Conservation (phyloP, 2,329 filamentous ascomycete species). For the Neonectria coccinea region DNA sequence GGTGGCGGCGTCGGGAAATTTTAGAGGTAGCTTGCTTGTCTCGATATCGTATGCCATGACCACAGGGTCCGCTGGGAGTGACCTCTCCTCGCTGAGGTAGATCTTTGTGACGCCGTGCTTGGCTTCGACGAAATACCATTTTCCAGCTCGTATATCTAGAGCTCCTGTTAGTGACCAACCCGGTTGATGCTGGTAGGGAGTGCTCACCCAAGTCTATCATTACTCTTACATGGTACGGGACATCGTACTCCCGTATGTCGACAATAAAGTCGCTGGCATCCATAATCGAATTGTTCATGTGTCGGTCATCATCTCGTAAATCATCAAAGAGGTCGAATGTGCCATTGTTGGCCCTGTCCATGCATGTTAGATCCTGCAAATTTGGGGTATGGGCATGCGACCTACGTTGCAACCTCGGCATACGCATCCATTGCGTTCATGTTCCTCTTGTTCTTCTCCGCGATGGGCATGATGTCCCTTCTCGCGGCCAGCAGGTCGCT, state of each 20-base stretch:
- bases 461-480: slow-evolving; percentile 86
- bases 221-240: slow-evolving; percentile 98
- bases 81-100: slow-evolving; percentile 84
- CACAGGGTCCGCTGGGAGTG: slow-evolving; percentile 94
- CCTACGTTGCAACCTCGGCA: slow-evolving; percentile 90
- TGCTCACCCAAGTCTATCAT: slow-evolving; percentile 87
- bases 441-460: slow-evolving; percentile 96
- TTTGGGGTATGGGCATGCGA: slow-evolving; percentile 32
- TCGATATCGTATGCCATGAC: slow-evolving; percentile 99
- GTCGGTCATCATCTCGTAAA: slow-evolving; percentile 81
- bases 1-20: slow-evolving; percentile 93
- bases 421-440: slow-evolving; percentile 98
- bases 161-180: slow-evolving; percentile 25
- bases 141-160: slow-evolving; percentile 90
- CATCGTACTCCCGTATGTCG: slow-evolving; percentile 99
- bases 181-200: neutral
- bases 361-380: slow-evolving; percentile 24
- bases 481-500: slow-evolving; percentile 86
- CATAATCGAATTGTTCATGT: slow-evolving; percentile 78
- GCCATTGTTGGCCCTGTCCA: slow-evolving; percentile 71
- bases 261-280: slow-evolving; percentile 98
- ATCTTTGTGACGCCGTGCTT: slow-evolving; percentile 92
- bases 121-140: slow-evolving; percentile 95
- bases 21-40: slow-evolving; percentile 93
- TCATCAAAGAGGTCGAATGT: slow-evolving; percentile 97